Evolutionary conservation across 1,284 basidiomycete species (phyloP).

Genomic region (Leccinum olivaceoglutinosum): DNA sequence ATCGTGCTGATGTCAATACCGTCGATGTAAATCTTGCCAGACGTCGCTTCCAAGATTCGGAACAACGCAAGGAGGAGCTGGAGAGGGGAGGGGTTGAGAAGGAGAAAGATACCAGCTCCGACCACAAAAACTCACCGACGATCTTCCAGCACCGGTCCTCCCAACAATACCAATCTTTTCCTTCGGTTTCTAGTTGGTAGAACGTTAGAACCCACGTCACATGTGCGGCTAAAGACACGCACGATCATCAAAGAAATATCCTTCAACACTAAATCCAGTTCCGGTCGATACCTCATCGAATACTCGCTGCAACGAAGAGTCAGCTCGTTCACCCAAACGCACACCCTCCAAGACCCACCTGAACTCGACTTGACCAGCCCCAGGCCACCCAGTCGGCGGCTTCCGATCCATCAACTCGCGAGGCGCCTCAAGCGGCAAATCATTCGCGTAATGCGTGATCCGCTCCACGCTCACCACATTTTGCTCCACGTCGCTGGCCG

Average conservation of each 20-base stretch:
- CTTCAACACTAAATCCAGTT: constrained; percentile 74
- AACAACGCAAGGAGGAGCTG: constrained; percentile 65
- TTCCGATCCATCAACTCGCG: constrained; percentile 63
- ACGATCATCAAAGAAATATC: constrained; percentile 68
- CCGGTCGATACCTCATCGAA: constrained; percentile 79
- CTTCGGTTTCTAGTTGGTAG: constrained; percentile 47
- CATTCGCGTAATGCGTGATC: constrained; percentile 63
- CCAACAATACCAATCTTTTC: constrained; percentile 87
- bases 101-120: neutral
- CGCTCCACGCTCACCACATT: constrained; percentile 89
- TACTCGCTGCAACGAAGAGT: constrained; percentile 47
- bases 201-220: constrained; percentile 1
- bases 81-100: neutral
- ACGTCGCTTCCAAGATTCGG: constrained; percentile 78
- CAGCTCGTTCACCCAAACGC: neutral
- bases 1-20: constrained; percentile 80
- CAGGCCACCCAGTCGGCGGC: constrained; percentile 69
- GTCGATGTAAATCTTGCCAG: constrained; percentile 81
- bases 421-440: constrained; percentile 75
- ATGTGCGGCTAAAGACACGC: constrained; percentile 25
- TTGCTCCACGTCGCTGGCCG: constrained; percentile 88
- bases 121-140: constrained; percentile 49
- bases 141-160: constrained; percentile 92
- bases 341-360: constrained; percentile 34
- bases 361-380: constrained; percentile 73